phyloP scores from a whole-genome alignment of 305 asterid species.

The Stenogyne calaminthoides region DNA sequence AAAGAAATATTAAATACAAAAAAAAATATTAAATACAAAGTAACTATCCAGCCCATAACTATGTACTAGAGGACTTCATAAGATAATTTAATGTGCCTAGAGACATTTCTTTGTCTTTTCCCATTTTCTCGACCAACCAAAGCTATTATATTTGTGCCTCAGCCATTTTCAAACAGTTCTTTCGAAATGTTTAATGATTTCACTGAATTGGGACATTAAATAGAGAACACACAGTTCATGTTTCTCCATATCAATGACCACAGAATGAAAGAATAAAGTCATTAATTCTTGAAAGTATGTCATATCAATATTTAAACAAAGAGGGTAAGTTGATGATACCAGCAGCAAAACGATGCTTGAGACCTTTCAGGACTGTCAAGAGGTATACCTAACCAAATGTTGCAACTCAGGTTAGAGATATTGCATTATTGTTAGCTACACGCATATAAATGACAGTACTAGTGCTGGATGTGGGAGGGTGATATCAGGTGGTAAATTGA shows the following conservation, averaged over 20 bases:
- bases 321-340: constrained; percentile 52
- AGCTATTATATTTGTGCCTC: neutral
- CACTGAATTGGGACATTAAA: constrained; percentile 6
- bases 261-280: neutral
- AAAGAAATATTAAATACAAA: neutral
- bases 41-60: constrained; percentile 18
- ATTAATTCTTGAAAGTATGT: neutral
- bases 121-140: neutral
- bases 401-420: constrained; percentile 29
- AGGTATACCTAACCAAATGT: constrained; percentile 74
- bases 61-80: constrained; percentile 20
- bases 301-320: constrained; percentile 29
- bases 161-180: constrained; percentile 17
- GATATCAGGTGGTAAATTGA: constrained; percentile 1
- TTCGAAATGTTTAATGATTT: constrained; percentile 11
- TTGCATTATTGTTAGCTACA: neutral
- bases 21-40: neutral
- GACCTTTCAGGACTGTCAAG: constrained; percentile 89
- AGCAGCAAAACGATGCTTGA: constrained; percentile 96
- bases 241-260: constrained; percentile 6
- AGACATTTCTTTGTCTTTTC: neutral
- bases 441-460: constrained; percentile 14
- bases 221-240: constrained; percentile 12
- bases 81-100: constrained; percentile 17
- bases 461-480: constrained; percentile 16